Evolutionary conservation across 2,329 filamentous ascomycete genomes (phyloP), one percentile per base, ranked within the genome.

Genomic region (Xylariaceae sp.): DNA sequence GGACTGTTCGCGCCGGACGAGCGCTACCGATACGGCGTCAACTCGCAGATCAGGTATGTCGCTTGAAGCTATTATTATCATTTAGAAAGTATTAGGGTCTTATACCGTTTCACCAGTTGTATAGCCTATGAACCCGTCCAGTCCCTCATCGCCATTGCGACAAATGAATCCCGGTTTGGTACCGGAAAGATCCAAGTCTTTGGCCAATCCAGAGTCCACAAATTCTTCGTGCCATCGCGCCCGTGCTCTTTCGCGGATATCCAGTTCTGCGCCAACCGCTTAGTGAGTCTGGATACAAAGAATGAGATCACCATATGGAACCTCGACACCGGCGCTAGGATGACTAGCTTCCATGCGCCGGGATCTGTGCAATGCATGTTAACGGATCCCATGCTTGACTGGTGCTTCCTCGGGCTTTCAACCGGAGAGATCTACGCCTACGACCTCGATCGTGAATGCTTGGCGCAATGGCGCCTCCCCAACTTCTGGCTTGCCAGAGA

Each of bases 41-140:
- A 88, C 72, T 91, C 88, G 17, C 85, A 87, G 71, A 83, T 88
- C 70, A 83, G 83, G 84, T 87, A 71, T 53, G 49, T 37, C 34
- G 66, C 76, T 73, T 23, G 83, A 17, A n/a, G 0, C 23, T 15
- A 15, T 2, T 34, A 7, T 30, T 48, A 49, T 18, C 13, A 18
- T 18, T n/a, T 3, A 35, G 7, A n/a, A 15, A 1, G 13, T 47
- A 9, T 51, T 37, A 34, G 48, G 48, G 58, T 62, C 42, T 57
- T 45, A 23, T 37, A 11, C 7, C 11, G 18, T 55, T 11, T 42
- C 8, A 15, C 82, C 68, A 91, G 90, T 68, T 89, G 88, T 64
- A 78, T 97, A 65, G 89, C 92, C 62, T 97, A 96, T 77, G 92
- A 97, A 66, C 92, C 94, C 1, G 82, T 97, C 10, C 94, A 99